Evolutionary conservation across 208 protist genomes (phyloP), one percentile per base, ranked within the genome.

Genomic region (Angomonas ambiguus): DNA sequence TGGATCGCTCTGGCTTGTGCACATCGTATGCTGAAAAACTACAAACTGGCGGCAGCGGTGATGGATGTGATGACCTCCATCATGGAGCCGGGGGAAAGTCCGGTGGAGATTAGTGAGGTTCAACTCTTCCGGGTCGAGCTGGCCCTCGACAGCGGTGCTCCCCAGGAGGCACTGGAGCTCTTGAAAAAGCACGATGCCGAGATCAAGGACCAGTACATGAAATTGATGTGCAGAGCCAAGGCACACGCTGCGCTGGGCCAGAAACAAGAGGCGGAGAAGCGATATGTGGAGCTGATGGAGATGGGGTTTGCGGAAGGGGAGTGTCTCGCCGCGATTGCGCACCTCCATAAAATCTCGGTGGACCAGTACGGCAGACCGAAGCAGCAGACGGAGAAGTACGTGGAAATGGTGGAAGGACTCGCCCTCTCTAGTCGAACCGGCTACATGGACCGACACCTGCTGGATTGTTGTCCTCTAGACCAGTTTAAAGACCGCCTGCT

Each of bases 1-100:
- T 97, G 92, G 91, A 69, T 95, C 25, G 86, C 79, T 6, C 76
- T 94, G 28, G 86, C 87, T 20, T 94, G 84, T 67, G 91, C 80
- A 11, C 86, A 94, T 70, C 82, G 80, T 30, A 79, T 93, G 69
- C 68, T 91, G 32, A 85, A 85, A 35, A 53, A 92, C 69, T 76
- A 68, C 62, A 83, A 89, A 64, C 65, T 95, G 22, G 79, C 85
- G 18, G 76, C 83, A 11, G 82, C 82, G 18, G 67, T 92, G 34
- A 87, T 92, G 76, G 87, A 95, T 66, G 80, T 84, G 51, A 87
- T 90, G 81, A 76, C 72, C 18, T 77, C 72, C 20, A 89, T 93
- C 51, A 92, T 94, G 81, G 80, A 88, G 62, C 69, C 72, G 51
- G 82, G 75, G n/a, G 87, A 91, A 49, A 83, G 70, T 51, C 66